A percentile compares a stretch with the other conserved stretches of the same genome.
These are phyloP conservation scores for Candida boleticola DNA, from an alignment of 805 yeast genomes.

Conservation along the genomic window DNA sequence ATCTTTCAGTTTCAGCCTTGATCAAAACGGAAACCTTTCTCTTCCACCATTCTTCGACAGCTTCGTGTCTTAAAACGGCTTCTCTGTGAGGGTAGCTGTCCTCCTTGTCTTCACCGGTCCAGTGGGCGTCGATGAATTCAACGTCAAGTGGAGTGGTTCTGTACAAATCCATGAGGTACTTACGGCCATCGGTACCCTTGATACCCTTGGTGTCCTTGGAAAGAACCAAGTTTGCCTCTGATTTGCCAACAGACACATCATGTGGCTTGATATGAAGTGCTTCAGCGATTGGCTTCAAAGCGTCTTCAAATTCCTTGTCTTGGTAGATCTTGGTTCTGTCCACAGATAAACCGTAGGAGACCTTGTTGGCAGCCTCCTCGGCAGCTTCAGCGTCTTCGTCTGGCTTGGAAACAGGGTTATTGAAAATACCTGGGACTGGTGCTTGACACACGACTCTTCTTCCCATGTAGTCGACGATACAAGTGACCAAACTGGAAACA, in stretches of 20 bases:
- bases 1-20: constrained; percentile 48
- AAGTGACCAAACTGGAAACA: constrained; percentile 70
- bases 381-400: constrained; percentile 41
- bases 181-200: constrained; percentile 79
- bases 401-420: constrained; percentile 28
- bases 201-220: constrained; percentile 85
- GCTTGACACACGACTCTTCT: constrained; percentile 87
- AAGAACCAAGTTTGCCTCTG: constrained; percentile 53
- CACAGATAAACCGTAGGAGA: constrained; percentile 74
- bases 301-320: constrained; percentile 52
- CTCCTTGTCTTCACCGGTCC: constrained; percentile 32
- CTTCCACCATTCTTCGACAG: constrained; percentile 88
- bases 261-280: constrained; percentile 78
- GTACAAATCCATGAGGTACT: constrained; percentile 80
- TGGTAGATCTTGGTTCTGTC: constrained; percentile 49
- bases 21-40: constrained; percentile 55
- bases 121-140: constrained; percentile 63
- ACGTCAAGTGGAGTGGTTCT: constrained; percentile 84
- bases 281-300: constrained; percentile 62
- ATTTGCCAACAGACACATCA: constrained; percentile 48
- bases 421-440: constrained; percentile 90
- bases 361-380: constrained; percentile 43
- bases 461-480: constrained; percentile 90
- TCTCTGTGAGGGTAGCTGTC: constrained; percentile 80
- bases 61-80: constrained; percentile 78